Base-by-base conservation (phyloP, 352 stramenopile genomes). In the Pseudoperonospora humuli region DNA sequence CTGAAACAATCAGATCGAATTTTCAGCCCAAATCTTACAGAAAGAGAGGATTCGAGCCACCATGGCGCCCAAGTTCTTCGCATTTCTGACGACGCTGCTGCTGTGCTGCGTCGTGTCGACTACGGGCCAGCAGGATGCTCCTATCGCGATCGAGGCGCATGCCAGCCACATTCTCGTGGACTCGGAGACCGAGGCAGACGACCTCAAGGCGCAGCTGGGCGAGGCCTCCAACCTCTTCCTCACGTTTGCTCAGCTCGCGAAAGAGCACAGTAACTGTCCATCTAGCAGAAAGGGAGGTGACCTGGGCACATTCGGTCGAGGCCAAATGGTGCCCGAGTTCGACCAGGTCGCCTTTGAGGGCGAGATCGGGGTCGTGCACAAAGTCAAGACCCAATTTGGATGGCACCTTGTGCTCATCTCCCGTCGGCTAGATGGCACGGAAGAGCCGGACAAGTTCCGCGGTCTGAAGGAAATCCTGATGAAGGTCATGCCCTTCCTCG, bases 141-240 rank as follows among this genome's bases (percentile, higher is more conserved):
- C 59, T n/a, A 44, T 45, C 9, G 48, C 64, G 29, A 50, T 46
- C 24, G 63, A 72, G 32, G 74, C 75, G 28, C 74, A 81, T 42
- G 79, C 79, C 24, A 89, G 79, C 58, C 79, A 91, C 56, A 87
- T 91, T 46, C 70, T 91, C 39, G 76, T 91, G 35, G 68, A 83
- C 49, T 69, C 70, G 34, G 79, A 91, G 43, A 54, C 46, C 4
- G 61, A 87, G 34, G 75, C 68, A 9, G 76, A 91, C 39, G 64
- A 56, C 4, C 44, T 88, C 18, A 61, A 77, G 38, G 55, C 64
- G 42, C 46, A 89, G 56, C 57, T 91, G 36, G 29, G 40, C 25
- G 59, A 61, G 20, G 53, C 72, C 1, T 47, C 54, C 14, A 73
- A 88, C 54, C 63, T 71, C 42, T 70, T 79, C 31, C 59, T 65